Conservation (phyloP, 306 rosid genomes). For the Castanea crenata region DNA sequence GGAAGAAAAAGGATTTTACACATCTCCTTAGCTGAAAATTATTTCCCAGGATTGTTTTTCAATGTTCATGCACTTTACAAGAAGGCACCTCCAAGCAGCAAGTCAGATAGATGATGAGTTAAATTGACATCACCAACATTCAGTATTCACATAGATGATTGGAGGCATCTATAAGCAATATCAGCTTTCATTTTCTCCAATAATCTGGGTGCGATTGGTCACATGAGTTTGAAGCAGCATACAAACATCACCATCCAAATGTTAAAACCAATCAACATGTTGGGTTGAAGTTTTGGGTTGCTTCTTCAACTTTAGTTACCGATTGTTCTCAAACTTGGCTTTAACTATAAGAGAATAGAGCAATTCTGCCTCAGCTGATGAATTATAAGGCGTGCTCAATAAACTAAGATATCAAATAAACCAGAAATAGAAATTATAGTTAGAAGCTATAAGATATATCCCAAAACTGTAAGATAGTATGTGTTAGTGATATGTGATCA, state of each 20-base stretch:
- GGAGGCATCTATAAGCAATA: not conserved
- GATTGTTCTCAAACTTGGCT: constrained; percentile 81
- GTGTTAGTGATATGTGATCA: not conserved
- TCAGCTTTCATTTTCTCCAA: not conserved
- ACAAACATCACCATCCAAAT: not conserved
- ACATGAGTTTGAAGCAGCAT: not conserved
- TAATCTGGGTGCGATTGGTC: not conserved
- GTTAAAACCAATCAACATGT: constrained; percentile 77
- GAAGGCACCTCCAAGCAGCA: not conserved
- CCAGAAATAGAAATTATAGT: constrained; percentile 2
- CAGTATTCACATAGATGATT: too few relatives aligned
- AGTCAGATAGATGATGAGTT: too few relatives aligned
- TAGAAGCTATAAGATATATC: not conserved
- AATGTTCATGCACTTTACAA: not conserved
- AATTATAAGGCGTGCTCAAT: constrained; percentile 53
- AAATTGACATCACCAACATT: too few relatives aligned
- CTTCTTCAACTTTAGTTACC: constrained; percentile 69
- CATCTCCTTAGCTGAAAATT: too few relatives aligned
- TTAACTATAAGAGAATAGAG: constrained; percentile 71
- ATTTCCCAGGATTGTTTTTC: not conserved
- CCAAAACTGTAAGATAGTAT: not conserved
- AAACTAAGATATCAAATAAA: constrained; percentile 50
- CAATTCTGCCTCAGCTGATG: constrained; percentile 67
- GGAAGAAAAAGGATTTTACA: too few relatives aligned
- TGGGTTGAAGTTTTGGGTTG: constrained; percentile 63